Evolutionary conservation across 352 stramenopile species (phyloP).

Genomic region (Phytopythium chamaehyphon): DNA sequence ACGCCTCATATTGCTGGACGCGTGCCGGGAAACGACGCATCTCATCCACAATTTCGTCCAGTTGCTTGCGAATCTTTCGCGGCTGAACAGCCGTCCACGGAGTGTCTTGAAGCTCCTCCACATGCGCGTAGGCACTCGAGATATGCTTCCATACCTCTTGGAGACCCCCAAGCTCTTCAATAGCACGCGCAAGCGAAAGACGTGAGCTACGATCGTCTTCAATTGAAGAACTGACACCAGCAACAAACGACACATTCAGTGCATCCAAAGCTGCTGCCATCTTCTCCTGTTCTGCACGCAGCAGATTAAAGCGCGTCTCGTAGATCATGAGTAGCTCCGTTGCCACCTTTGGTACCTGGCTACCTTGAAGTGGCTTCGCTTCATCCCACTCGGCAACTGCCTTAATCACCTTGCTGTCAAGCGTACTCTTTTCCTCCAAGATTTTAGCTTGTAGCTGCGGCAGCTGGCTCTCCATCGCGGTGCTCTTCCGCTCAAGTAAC

Average conservation of each 20-base stretch:
- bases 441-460: constrained; percentile 97
- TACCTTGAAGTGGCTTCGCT: constrained; percentile 75
- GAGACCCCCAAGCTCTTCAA: constrained; percentile 94
- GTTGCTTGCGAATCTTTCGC: constrained; percentile 93
- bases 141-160: constrained; percentile 98
- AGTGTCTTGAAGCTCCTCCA: constrained; percentile 93
- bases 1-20: constrained; percentile 98
- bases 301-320: constrained; percentile 78
- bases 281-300: constrained; percentile 92
- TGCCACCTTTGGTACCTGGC: constrained; percentile 60
- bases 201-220: constrained; percentile 76
- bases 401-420: constrained; percentile 81
- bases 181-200: constrained; percentile 60
- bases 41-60: constrained; percentile 97
- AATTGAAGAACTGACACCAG: constrained; percentile 43
- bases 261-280: constrained; percentile 95
- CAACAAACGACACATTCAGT: constrained; percentile 83
- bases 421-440: constrained; percentile 91
- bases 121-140: constrained; percentile 76
- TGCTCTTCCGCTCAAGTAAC: constrained; percentile 84
- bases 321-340: constrained; percentile 83
- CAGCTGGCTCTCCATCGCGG: constrained; percentile 96
- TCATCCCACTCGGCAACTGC: constrained; percentile 77
- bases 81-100: constrained; percentile 93
- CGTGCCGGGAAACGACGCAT: constrained; percentile 94